Evolutionary conservation across 768 basidiomycete species (phyloP).

Genomic region (Podaxis sp.): DNA sequence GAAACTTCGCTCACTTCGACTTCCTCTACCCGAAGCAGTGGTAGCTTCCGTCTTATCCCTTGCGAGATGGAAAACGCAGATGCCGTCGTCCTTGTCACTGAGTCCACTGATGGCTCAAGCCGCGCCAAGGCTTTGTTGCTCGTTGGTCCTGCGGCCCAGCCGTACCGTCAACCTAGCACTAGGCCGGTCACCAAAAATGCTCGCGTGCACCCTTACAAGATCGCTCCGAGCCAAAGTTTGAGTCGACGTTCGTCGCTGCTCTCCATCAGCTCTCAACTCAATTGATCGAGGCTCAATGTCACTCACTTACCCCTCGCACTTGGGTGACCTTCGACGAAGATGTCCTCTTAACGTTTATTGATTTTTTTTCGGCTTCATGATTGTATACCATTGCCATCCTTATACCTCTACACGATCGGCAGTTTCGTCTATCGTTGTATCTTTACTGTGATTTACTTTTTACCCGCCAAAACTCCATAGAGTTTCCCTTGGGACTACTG

Average conservation of each 20-base stretch:
- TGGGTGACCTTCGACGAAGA: not conserved
- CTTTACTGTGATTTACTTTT: not conserved
- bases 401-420: not conserved
- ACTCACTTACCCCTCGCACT: not conserved
- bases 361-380: not conserved
- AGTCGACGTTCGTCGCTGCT: conserved; percentile 6
- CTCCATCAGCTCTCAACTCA: conserved; percentile 2
- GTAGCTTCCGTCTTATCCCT: conserved; percentile 43
- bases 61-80: conserved; percentile 53
- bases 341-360: not conserved
- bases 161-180: conserved; percentile 40
- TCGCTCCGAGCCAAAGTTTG: conserved; percentile 13
- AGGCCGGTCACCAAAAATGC: conserved; percentile 42
- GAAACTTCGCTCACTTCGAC: conserved; percentile 15
- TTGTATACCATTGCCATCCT: conserved; percentile 2
- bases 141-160: conserved; percentile 46
- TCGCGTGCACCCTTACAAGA: conserved; percentile 52
- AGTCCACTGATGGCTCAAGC: conserved; percentile 19
- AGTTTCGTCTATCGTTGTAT: not conserved
- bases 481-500: not conserved
- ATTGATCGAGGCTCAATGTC: not conserved
- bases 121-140: conserved; percentile 37
- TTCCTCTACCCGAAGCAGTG: conserved; percentile 13
- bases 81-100: conserved; percentile 46
- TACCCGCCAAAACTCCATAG: not conserved